Evolutionary conservation across 2,329 filamentous ascomycete genomes (phyloP).

Genomic region (Diaporthe sp.): DNA sequence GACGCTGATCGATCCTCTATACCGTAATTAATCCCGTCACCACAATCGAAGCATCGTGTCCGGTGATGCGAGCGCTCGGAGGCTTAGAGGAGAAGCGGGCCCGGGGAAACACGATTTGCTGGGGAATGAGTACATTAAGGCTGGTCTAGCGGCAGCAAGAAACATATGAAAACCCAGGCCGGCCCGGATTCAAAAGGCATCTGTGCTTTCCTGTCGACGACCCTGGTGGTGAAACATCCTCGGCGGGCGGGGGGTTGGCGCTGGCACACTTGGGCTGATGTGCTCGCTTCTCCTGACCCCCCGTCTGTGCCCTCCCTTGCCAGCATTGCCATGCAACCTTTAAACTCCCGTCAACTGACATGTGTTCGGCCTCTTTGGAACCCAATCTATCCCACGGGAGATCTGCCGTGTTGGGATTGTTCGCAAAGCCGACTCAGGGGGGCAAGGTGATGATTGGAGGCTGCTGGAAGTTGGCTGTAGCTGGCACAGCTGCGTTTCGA

Average conservation of each 20-base stretch:
- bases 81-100: conserved; percentile 13
- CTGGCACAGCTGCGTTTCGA: conserved; percentile 16
- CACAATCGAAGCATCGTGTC: conserved; percentile 29
- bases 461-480: not conserved
- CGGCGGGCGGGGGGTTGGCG: conserved; percentile 3
- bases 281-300: conserved; percentile 24
- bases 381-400: conserved; percentile 18
- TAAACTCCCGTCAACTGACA: conserved; percentile 28
- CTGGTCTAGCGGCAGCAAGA: conserved; percentile 4
- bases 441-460: not conserved
- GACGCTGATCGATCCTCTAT: conserved; percentile 1
- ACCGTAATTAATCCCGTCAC: conserved; percentile 6
- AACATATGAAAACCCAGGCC: conserved; percentile 11
- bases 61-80: conserved; percentile 26
- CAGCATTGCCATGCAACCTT: conserved; percentile 25
- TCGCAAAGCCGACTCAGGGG: conserved; percentile 9
- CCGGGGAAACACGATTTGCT: not conserved
- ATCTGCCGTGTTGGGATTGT: conserved; percentile 27
- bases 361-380: conserved; percentile 19
- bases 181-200: conserved; percentile 9
- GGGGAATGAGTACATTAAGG: conserved; percentile 18
- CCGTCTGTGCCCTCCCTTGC: conserved; percentile 13
- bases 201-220: conserved; percentile 23
- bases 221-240: conserved; percentile 26
- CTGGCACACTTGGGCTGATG: conserved; percentile 11